Base-by-base conservation (phyloP, 2,329 filamentous ascomycete species). In the Periconia sp. region DNA sequence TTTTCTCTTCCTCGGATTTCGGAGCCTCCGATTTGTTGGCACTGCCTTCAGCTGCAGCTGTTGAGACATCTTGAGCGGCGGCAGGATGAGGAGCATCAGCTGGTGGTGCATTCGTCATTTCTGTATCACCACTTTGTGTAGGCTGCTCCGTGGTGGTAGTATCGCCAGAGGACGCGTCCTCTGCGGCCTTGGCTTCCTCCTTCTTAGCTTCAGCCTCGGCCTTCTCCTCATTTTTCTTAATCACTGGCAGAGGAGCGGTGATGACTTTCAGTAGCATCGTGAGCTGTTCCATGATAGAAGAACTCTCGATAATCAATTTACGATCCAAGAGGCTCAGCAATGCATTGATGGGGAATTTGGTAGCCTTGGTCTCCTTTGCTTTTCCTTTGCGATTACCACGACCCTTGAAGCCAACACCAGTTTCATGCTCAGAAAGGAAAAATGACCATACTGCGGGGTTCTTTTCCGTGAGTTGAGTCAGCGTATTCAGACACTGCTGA, bases 231-330 rank as follows among this genome's bases (percentile, higher is more conserved):
- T 92, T 90, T 56, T 91, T 91, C 54, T 90, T 90, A 61, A 96
- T 86, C 20, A 96, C 85, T 57, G 90, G 90, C 23, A 99, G 81
- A 11, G 94, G 94, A 52, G 89, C 82, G 0, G 94, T 99, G 52
- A 97, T 91, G 60, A 89, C 88, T 71, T 91, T 93, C 23, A 99
- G 82, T 30, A 99, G 79, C 59, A 88, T 87, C 2, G 94, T 94
- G 23, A 99, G 82, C 58, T 92, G 88, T 64, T 96, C 93, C 92
- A 99, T 97, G 52, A 96, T 93, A 7, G 87, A 83, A n/a, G 93
- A 92, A 75, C 92, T 99, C 75, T 99, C 94, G 77, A 96, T 96
- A 59, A 99, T 92, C 56, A 97, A 81, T 60, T 92, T 90, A n/a
- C 94, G 89, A 70, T 97, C 94, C 19, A 99, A 82, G 6, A 99